Base-by-base conservation (phyloP, 768 basidiomycete genomes). In the Lactarius akahatsu region DNA sequence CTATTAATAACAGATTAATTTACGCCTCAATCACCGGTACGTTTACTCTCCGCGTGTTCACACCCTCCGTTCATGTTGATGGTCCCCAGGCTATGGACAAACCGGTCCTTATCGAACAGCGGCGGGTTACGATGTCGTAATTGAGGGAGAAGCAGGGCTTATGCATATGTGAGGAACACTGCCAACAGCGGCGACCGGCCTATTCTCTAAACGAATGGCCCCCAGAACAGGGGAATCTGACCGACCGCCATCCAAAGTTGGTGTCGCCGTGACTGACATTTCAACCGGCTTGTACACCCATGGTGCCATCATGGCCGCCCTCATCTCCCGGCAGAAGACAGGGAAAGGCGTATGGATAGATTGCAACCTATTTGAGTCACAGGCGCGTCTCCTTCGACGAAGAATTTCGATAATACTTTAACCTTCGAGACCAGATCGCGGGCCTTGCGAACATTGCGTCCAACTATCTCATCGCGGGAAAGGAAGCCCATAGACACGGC, bases 311-410 rank as follows among this genome's bases (percentile, higher is more conserved):
- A 88, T 98, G 83, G 96, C 96, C 6, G 95, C 88, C 1, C 80
- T 98, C 16, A 74, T 94, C 64, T 93, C 91, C 11, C 83, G 94
- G 26, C 83, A 86, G 64, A 86, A 89, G 72, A 97, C 95, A 0
- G 94, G 94, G 6, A 81, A 88, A 71, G 96, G 96, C 2, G 86
- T 90, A 16, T 91, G 90, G 87, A 91, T 98, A 62, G 96, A 98
- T 75, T 92, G 90, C 73, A 96, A 92, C 74, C 78, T 98, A 47
- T 96, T 97, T 71, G 95, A 97, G 72, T 87, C 89, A 16, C 95
- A 96, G 80, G 93, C 92, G 65, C 64, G 79, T 69, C 59, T 30
- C 41, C 15, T 50, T 43, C 16, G 20, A 41, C 13, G 40, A 18
- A 38, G 68, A 38, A 16, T 23, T 26, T 55, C 54, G 43, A 20